Conservation (phyloP, 257 asterid genomes). For the Avicennia marina region DNA sequence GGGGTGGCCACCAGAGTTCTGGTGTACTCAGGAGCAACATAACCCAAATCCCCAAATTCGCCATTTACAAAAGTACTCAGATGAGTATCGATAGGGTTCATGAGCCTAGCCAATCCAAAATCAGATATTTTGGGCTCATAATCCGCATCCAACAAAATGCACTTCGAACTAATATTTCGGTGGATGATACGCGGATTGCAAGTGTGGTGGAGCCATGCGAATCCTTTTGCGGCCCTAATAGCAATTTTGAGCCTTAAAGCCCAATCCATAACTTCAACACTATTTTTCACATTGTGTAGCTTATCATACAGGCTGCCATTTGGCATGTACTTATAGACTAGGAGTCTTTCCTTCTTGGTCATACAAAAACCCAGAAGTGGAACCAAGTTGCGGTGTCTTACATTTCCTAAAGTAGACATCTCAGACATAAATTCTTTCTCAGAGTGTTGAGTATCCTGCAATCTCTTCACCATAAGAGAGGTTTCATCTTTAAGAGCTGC, state of each 20-base stretch:
- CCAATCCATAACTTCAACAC: conserved; percentile 45
- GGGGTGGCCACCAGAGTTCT: conserved; percentile 84
- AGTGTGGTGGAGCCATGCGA: conserved; percentile 69
- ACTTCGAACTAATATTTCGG: conserved; percentile 59
- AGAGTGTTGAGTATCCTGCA: conserved; percentile 63
- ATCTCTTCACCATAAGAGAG: conserved; percentile 55
- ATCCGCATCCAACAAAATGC: conserved; percentile 49
- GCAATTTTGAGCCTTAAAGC: conserved; percentile 55
- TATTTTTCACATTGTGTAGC: conserved; percentile 35
- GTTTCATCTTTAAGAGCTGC: conserved; percentile 60
- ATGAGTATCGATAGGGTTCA: conserved; percentile 89
- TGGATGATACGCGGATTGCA: conserved; percentile 74
- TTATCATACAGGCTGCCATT: conserved; percentile 57
- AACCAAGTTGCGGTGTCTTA: conserved; percentile 58
- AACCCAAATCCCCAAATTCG: conserved; percentile 85
- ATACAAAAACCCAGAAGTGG: conserved; percentile 64
- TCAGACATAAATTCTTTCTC: conserved; percentile 59
- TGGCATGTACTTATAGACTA: conserved; percentile 56
- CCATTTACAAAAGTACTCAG: conserved; percentile 90
- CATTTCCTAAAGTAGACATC: conserved; percentile 50
- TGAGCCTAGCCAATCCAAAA: conserved; percentile 83
- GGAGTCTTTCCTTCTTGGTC: conserved; percentile 53
- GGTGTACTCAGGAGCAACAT: conserved; percentile 78
- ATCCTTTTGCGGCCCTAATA: conserved; percentile 55
- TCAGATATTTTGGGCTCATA: conserved; percentile 71